Conservation (phyloP, 129 eudicot genomes). For the Kitagawia praeruptora region DNA sequence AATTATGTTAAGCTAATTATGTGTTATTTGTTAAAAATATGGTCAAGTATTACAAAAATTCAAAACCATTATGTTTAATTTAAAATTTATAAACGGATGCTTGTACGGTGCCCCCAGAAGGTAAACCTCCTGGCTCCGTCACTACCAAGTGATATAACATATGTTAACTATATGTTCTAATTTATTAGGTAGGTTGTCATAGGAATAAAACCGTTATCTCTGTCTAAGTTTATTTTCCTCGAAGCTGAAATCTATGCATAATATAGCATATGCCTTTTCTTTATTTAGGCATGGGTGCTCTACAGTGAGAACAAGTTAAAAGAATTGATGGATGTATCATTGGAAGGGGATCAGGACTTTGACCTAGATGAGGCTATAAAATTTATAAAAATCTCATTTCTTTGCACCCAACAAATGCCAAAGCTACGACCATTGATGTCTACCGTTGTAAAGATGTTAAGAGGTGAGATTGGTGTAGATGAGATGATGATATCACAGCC, state of each 20-base stretch:
- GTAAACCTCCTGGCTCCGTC: no score
- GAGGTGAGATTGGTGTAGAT: conserved; percentile 36
- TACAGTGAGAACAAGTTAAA: conserved; percentile 42
- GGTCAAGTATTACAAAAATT: no score
- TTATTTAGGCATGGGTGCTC: conserved; percentile 56
- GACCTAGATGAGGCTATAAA: conserved; percentile 46
- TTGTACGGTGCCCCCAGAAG: no score
- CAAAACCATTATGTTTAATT: no score
- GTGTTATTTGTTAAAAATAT: no score
- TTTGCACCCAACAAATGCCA: conserved; percentile 71
- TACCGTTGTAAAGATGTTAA: conserved; percentile 47
- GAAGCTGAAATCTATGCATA: neutral
- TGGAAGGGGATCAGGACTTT: conserved; percentile 41
- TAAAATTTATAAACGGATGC: no score
- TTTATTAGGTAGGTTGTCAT: neutral
- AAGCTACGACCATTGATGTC: conserved; percentile 76
- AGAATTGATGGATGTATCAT: conserved; percentile 39
- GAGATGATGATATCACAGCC: conserved; percentile 45
- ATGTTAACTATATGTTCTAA: neutral
- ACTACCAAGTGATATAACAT: neutral
- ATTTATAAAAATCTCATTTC: conserved; percentile 58
- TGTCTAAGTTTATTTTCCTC: neutral
- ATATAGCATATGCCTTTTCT: conserved; percentile 8
- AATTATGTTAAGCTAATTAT: no score
- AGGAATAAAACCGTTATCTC: neutral